Percentiles rank a stretch among this genome's conserved stretches.
Conservation (phyloP, 192 early-diverging fungal genomes). For the Mortierella hygrophila region DNA sequence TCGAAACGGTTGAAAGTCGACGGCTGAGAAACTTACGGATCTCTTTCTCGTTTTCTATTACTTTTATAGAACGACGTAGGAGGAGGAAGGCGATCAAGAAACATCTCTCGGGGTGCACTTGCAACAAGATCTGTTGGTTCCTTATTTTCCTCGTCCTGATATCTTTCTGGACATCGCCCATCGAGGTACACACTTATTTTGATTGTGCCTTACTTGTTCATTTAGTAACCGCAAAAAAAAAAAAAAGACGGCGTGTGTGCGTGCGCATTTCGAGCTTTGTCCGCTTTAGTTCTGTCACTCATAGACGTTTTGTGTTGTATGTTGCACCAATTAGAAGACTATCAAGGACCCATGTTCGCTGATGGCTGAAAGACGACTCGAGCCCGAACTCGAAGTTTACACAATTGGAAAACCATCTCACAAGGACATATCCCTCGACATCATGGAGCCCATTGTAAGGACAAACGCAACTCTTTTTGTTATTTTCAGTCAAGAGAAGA, state of each 20-base stretch:
- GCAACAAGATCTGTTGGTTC: background rate
- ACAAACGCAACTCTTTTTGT: background rate
- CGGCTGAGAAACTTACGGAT: background rate
- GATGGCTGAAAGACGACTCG: constrained; percentile 2
- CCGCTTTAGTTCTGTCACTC: background rate
- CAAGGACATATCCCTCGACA: background rate
- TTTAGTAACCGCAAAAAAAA: too few relatives aligned
- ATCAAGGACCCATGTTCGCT: background rate
- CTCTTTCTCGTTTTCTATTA: background rate
- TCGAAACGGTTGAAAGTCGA: background rate
- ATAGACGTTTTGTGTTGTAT: background rate
- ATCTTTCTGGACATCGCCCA: constrained; percentile 4
- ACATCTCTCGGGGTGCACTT: background rate
- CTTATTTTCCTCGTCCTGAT: background rate
- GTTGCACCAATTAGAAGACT: background rate
- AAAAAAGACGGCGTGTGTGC: background rate
- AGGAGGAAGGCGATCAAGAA: background rate
- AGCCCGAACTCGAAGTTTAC: background rate
- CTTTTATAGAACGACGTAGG: background rate
- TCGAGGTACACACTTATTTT: background rate
- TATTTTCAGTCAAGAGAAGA: background rate
- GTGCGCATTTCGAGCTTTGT: background rate
- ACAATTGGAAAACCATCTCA: background rate
- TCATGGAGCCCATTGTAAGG: background rate
- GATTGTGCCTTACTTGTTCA: background rate